These are phyloP conservation scores for Phytomonas sp. DNA, from an alignment of 208 protist species.

Conservation along the genomic window DNA sequence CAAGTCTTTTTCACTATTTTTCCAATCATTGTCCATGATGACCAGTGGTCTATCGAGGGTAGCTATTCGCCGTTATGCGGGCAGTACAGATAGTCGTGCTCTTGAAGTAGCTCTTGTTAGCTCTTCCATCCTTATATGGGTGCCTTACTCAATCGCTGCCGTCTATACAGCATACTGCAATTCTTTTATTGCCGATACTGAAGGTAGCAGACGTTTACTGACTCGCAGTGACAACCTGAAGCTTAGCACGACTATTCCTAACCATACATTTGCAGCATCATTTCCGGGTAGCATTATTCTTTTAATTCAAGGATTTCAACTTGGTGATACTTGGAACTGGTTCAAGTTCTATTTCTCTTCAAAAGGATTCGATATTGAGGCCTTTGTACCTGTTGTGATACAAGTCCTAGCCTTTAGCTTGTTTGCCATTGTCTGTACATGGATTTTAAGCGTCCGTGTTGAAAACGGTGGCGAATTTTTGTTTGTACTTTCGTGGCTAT, in stretches of 20 bases:
- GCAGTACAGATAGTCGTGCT: constrained; percentile 4
- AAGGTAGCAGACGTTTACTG: background rate
- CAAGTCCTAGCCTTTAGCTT: constrained; percentile 36
- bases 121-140: constrained; percentile 50
- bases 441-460: constrained; percentile 33
- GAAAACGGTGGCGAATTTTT: constrained; percentile 57
- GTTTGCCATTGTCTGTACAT: constrained; percentile 30
- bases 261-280: constrained; percentile 4
- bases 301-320: constrained; percentile 1
- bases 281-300: background rate
- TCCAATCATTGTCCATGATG: constrained; percentile 3
- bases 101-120: constrained; percentile 27
- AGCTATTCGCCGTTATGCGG: background rate
- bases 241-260: background rate
- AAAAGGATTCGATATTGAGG: constrained; percentile 31
- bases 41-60: background rate
- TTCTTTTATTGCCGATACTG: constrained; percentile 25
- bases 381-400: constrained; percentile 36
- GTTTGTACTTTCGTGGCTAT: constrained; percentile 52
- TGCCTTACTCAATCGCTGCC: constrained; percentile 53
- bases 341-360: constrained; percentile 47
- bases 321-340: constrained; percentile 17
- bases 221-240: background rate
- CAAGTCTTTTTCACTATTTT: background rate
- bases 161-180: constrained; percentile 58